A percentile compares a stretch with the other conserved stretches of the same genome.
Evolutionary conservation across 352 stramenopile genomes (phyloP).

Genomic region (Globisporangium emineosum): DNA sequence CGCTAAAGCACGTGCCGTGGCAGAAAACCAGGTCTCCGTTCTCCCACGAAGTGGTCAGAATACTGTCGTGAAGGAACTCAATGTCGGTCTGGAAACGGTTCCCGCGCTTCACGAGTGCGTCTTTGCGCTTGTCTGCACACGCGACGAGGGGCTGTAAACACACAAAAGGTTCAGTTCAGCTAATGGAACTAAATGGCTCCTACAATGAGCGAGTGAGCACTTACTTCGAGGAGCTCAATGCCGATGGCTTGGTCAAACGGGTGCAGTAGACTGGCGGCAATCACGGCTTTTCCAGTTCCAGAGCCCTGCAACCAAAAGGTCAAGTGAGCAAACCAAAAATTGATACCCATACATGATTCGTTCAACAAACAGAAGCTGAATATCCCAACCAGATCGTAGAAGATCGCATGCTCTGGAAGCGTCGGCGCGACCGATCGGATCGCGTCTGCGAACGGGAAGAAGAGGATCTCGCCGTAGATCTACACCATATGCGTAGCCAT

Average conservation of each 20-base stretch:
- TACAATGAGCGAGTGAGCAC: no score
- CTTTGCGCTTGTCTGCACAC: constrained; percentile 74
- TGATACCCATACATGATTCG: not conserved
- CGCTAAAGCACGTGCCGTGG: constrained; percentile 82
- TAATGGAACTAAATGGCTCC: no score
- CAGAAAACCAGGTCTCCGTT: constrained; percentile 82
- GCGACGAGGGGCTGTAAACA: constrained; percentile 57
- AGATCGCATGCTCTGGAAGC: constrained; percentile 67
- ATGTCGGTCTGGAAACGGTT: constrained; percentile 45
- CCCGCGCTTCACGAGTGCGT: constrained; percentile 38
- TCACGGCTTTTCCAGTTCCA: constrained; percentile 76
- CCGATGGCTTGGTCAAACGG: constrained; percentile 82
- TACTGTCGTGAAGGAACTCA: constrained; percentile 68
- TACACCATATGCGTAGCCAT: constrained; percentile 18
- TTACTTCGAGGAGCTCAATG: constrained; percentile 73
- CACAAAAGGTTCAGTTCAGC: not conserved
- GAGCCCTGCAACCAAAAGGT: constrained; percentile 42
- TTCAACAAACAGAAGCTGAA: no score
- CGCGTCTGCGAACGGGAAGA: constrained; percentile 80
- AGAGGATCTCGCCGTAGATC: constrained; percentile 84
- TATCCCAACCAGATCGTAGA: constrained; percentile 75
- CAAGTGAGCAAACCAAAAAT: not conserved
- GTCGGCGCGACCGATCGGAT: constrained; percentile 59
- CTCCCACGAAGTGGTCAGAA: constrained; percentile 65
- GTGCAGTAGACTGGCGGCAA: constrained; percentile 73